A percentile compares a stretch with the other conserved stretches of the same genome.
Evolutionary conservation across 768 basidiomycete genomes (phyloP).

Genomic region (Mycena latifolia): DNA sequence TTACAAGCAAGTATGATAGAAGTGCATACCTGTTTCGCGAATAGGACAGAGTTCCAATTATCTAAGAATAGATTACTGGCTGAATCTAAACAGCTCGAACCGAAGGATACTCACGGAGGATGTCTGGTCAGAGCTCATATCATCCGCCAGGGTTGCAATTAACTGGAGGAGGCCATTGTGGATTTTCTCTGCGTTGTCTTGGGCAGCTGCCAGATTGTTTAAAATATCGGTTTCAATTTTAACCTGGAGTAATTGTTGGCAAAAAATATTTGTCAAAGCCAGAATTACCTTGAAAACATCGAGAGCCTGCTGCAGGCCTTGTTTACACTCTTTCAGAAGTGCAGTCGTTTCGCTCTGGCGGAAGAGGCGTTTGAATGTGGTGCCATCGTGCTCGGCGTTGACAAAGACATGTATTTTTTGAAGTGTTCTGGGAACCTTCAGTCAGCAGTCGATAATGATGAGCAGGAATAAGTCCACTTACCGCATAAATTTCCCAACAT

Average conservation of each 20-base stretch:
- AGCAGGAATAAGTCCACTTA: background rate
- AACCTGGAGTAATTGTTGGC: background rate
- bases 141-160: constrained; percentile 4
- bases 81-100: too few relatives aligned
- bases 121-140: background rate
- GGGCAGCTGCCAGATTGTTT: background rate
- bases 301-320: background rate
- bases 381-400: constrained; percentile 6
- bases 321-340: constrained; percentile 11
- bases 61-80: background rate
- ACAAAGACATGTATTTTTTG: constrained; percentile 10
- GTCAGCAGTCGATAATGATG: too few relatives aligned
- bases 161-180: constrained; percentile 3
- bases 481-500: constrained; percentile 10
- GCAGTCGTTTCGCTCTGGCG: background rate
- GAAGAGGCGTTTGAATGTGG: constrained; percentile 1
- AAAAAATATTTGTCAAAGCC: background rate
- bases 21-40: background rate
- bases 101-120: constrained; percentile 2
- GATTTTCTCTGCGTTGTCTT: background rate
- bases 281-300: constrained; percentile 11
- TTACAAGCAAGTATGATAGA: background rate
- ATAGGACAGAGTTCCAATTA: background rate
- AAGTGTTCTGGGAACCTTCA: constrained; percentile 2
- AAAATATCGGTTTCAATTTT: background rate